Percentiles rank a stretch among this genome's conserved stretches.
phyloP scores from a whole-genome alignment of 345 rosid genomes.

The Hypericum androsaemum region DNA sequence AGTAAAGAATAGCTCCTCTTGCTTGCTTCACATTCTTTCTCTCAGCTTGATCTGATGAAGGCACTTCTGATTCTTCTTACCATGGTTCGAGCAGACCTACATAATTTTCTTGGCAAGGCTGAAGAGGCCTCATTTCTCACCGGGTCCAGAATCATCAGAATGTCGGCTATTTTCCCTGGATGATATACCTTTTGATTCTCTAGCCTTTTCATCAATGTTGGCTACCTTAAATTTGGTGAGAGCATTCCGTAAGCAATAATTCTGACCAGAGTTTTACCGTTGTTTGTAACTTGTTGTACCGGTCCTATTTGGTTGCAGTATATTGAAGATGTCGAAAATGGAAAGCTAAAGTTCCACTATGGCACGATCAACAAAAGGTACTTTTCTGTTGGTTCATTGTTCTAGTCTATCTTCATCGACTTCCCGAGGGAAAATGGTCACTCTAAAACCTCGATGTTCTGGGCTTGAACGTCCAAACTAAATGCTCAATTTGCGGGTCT shows the following conservation, averaged over 20 bases:
- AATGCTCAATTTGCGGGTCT: too few relatives aligned
- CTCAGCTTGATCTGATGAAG: too few relatives aligned
- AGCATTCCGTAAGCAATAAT: constrained; percentile 5
- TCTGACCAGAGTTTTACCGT: not conserved
- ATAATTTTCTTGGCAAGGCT: constrained; percentile 83
- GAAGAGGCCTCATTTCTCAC: constrained; percentile 67
- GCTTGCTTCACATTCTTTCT: constrained; percentile 7
- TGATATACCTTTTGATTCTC: constrained; percentile 77
- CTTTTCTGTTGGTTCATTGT: constrained; percentile 5
- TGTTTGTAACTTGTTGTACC: not conserved
- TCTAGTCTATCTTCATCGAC: constrained; percentile 2
- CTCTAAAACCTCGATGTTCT: too few relatives aligned
- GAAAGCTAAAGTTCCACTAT: constrained; percentile 66
- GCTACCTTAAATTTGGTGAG: constrained; percentile 78
- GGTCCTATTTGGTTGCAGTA: constrained; percentile 41
- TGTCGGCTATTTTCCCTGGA: constrained; percentile 71
- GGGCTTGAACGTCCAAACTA: too few relatives aligned
- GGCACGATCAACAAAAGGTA: constrained; percentile 90
- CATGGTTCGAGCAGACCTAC: constrained; percentile 60
- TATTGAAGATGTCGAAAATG: constrained; percentile 59
- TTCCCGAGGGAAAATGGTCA: too few relatives aligned
- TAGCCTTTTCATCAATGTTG: constrained; percentile 88
- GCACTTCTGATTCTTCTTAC: too few relatives aligned
- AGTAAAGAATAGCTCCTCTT: constrained; percentile 28
- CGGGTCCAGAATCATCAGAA: constrained; percentile 91